phyloP scores from a whole-genome alignment of 768 basidiomycete species.

The Tulasnella sp. region DNA sequence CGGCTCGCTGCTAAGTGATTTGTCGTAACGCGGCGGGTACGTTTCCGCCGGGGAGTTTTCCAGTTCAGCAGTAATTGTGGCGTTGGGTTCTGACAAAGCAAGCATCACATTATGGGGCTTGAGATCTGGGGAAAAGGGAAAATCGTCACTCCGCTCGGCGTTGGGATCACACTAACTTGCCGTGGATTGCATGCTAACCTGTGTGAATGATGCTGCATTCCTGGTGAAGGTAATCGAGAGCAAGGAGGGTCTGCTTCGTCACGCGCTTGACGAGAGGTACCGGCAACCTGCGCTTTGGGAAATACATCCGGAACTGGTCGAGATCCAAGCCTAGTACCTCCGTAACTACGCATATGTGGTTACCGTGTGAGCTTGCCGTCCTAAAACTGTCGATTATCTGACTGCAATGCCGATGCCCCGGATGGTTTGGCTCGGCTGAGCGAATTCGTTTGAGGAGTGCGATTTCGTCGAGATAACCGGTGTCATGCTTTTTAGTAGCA shows the following conservation, averaged over 20 bases:
- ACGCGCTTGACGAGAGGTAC: constrained; percentile 22
- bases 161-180: neutral
- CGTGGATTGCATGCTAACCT: constrained; percentile 21
- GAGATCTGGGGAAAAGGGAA: constrained; percentile 24
- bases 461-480: neutral
- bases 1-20: neutral
- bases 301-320: neutral
- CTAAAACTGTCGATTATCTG: neutral
- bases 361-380: neutral
- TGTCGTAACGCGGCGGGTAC: neutral
- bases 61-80: neutral
- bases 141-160: neutral
- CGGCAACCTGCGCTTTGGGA: neutral
- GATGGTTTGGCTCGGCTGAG: neutral
- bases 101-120: constrained; percentile 26
- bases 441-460: neutral
- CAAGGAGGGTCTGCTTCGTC: constrained; percentile 29
- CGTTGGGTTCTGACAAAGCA: neutral
- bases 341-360: neutral
- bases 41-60: neutral
- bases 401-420: neutral
- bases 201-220: constrained; percentile 26
- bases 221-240: constrained; percentile 30
- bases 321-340: neutral
- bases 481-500: neutral